Base-by-base conservation (phyloP, 305 asterid species). In the Euphrasia arctica region DNA sequence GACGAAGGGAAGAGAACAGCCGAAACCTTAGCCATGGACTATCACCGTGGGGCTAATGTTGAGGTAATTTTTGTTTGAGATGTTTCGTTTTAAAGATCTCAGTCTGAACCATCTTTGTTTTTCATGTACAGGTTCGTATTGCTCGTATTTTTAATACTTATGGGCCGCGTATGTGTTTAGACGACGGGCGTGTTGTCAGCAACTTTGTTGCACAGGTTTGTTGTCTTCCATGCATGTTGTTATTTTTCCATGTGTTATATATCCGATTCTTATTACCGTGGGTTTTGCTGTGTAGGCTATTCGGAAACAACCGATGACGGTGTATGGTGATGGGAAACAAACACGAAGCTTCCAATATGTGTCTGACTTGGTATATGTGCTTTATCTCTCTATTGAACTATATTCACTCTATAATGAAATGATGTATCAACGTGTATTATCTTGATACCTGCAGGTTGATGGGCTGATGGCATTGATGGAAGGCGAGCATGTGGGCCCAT, bases 121-220 rank as follows among this genome's bases (percentile, higher is more conserved):
- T 60, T 32, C 43, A 39, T 71, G 39, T 63, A 62, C 74, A 91
- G 96, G 98, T 91, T 69, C 94, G 96, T 31, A 85, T 91, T 71
- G 96, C 95, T 12, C 96, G 96, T 60, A 91, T 91, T 68, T 91
- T 91, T 83, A 91, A 91, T 65, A 91, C 96, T 31, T 91, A 91
- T 60, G 98, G 98, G 52, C 98, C 96, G 66, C 96, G 96, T 12
- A 89, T 91, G 98, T 86, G 96, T 72, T 80, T 91, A 72, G 98
- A 91, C 79, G 98, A 91, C 79, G 98, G 98, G 12, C 98, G 98
- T 64, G 98, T 91, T 54, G 98, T 89, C 75, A 91, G 98, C 86
- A 91, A 91, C 84, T 91, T 91, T 55, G 95, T 91, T 57, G 79
- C 98, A 8, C 98, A 91, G 97, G 98, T 88, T 78, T 68, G 82